A percentile compares a stretch with the other conserved stretches of the same genome.
phyloP scores from a whole-genome alignment of 345 rosid genomes.

The Rubroshorea leprosula region DNA sequence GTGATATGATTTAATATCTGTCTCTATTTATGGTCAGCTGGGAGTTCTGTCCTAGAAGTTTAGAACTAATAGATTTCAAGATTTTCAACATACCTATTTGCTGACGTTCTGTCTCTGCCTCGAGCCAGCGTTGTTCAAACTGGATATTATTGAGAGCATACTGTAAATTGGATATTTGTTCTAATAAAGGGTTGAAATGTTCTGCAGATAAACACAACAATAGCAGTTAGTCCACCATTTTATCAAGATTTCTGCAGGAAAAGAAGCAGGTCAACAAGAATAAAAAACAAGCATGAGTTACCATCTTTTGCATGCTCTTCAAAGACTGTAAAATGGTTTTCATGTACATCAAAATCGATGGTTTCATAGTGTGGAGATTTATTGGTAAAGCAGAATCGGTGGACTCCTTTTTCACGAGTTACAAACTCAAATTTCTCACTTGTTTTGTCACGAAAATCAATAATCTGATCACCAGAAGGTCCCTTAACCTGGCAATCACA shows the following conservation, averaged over 20 bases:
- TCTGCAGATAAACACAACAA: conserved; percentile 31
- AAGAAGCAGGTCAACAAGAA: not conserved
- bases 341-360: conserved; percentile 62
- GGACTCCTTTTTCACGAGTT: conserved; percentile 55
- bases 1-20: too few relatives aligned
- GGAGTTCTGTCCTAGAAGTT: too few relatives aligned
- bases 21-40: too few relatives aligned
- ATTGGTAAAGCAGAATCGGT: conserved; percentile 66
- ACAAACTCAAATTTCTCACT: conserved; percentile 63
- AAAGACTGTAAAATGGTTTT: conserved; percentile 50
- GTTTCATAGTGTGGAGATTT: conserved; percentile 72
- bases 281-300: conserved; percentile 15
- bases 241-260: not conserved
- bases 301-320: conserved; percentile 83
- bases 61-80: too few relatives aligned
- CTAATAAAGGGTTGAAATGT: conserved; percentile 58
- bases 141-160: conserved; percentile 70
- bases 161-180: conserved; percentile 57
- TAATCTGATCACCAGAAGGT: conserved; percentile 50
- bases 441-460: conserved; percentile 53
- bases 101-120: conserved; percentile 78
- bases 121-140: conserved; percentile 76
- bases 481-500: conserved; percentile 50
- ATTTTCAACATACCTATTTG: conserved; percentile 38
- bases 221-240: conserved; percentile 1